Conservation (phyloP, 306 rosid genomes). For the Pyrus betulifolia region DNA sequence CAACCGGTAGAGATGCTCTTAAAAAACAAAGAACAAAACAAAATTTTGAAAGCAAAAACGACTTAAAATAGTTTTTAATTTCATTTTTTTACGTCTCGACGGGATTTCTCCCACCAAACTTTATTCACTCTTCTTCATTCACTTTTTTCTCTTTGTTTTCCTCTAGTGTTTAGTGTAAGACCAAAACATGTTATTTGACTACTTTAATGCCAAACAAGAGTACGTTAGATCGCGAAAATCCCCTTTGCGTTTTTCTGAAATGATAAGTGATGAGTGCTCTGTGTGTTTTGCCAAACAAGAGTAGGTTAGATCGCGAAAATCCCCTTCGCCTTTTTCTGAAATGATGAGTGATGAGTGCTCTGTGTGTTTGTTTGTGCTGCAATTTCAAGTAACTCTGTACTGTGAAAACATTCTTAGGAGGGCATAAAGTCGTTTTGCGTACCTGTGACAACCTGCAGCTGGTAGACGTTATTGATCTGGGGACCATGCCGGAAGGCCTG, state of each 20-base stretch:
- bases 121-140: not conserved
- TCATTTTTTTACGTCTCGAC: too few relatives aligned
- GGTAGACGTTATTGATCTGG: slow-evolving; percentile 72
- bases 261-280: not conserved
- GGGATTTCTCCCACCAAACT: too few relatives aligned
- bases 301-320: not conserved
- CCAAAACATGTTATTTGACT: not conserved
- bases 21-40: too few relatives aligned
- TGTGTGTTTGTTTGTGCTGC: not conserved
- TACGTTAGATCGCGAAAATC: not conserved
- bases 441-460: slow-evolving; percentile 92
- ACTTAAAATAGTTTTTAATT: too few relatives aligned
- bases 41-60: too few relatives aligned
- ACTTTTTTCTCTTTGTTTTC: not conserved
- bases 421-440: slow-evolving; percentile 1
- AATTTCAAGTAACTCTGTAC: not conserved
- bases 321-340: not conserved
- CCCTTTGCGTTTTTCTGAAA: not conserved
- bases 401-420: not conserved
- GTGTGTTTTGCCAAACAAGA: not conserved
- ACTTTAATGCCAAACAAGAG: not conserved
- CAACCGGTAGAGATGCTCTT: too few relatives aligned
- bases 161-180: not conserved
- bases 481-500: slow-evolving; percentile 96
- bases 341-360: not conserved